Base-by-base conservation (phyloP, 2,329 filamentous ascomycete genomes). In the Paecilomyces niveus region DNA sequence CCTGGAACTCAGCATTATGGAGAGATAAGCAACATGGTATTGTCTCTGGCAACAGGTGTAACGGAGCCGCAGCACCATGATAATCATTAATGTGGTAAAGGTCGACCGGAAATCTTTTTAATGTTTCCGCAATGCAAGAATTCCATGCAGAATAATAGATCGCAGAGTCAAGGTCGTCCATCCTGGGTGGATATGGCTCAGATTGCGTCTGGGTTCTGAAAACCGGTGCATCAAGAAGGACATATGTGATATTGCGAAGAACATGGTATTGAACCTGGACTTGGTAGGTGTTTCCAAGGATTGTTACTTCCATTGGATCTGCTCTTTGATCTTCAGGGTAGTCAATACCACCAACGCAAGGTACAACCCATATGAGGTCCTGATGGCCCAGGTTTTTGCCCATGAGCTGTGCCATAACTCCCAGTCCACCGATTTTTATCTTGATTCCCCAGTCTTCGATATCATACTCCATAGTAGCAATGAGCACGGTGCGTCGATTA, bases 71-170 rank as follows among this genome's bases (percentile, higher is more conserved):
- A 8, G 81, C 79, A 57, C 82, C 82, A 62, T 85, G 82, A 66
- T 84, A 85, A 63, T 83, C 82, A 70, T 85, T 85, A 71, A 84
- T 83, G 68, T 85, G 83, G 68, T 85, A 85, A 11, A 85, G 67
- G 62, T 84, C 81, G 56, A 83, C 75, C 0, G 80, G 77, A 70
- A 86, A 86, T 32, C 84, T 78, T 58, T 78, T 77, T 61, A 85
- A 79, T 1, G 82, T 72, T 63, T 84, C 78, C 24, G 84, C 83
- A 63, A 86, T 85, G 68, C 84, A 86, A 67, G 81, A 80, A 64
- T 87, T 87, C 84, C 84, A 86, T 3, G 82, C 83, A 9, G 82
- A 84, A 67, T 86, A 86, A 69, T 85, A 84, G 56, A 86, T 80
- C 18, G 84, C 84, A 57, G 78, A 82, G 60, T 84, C 81, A 53